Base-by-base conservation (phyloP, 257 asterid species). In the Voacanga thouarsii region DNA sequence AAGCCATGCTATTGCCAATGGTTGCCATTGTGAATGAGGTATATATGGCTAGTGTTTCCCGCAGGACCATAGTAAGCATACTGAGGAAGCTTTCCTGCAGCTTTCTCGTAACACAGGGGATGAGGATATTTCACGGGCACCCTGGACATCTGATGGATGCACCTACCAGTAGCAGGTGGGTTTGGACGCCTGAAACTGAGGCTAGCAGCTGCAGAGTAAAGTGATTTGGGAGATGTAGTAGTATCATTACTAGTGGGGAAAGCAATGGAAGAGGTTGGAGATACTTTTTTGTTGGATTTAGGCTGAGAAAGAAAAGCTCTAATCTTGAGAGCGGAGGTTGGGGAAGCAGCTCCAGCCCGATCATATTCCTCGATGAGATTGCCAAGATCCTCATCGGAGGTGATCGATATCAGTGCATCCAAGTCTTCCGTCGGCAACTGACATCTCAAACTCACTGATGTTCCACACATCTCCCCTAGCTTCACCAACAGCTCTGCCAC, bases 291-390 rank as follows among this genome's bases (percentile, higher is more conserved):
- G n/a, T 71, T 73, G 73, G 90, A 24, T 86, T 87, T 86, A 2
- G 90, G 90, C 56, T 80, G 81, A 11, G 82, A 88, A 16, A 94
- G 88, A 71, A 90, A 89, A 60, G 96, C 96, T 74, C 95, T 83
- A 69, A 93, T 92, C 81, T 93, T 93, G 56, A 82, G 74, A 7
- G 90, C 72, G 3, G 87, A 63, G 73, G 84, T 59, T 14, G 87
- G 11, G 39, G 90, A 57, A 71, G 80, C 47, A 72, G 80, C 81
- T 0, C 89, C 86, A 12, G 60, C 82, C 39, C 75, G 88, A 37
- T 90, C 91, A 85, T 92, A 90, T 83, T 94, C 98, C 83, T 94
- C 98, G 67, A 92, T 85, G 77, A 94, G 88, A 80, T 89, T 88
- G 23, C 83, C 82, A 1, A 94, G 92, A 83, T 94, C 97, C 78